Percentiles rank a stretch among this genome's conserved stretches.
phyloP scores from a whole-genome alignment of 345 rosid species.

The Cochlearia excelsa region DNA sequence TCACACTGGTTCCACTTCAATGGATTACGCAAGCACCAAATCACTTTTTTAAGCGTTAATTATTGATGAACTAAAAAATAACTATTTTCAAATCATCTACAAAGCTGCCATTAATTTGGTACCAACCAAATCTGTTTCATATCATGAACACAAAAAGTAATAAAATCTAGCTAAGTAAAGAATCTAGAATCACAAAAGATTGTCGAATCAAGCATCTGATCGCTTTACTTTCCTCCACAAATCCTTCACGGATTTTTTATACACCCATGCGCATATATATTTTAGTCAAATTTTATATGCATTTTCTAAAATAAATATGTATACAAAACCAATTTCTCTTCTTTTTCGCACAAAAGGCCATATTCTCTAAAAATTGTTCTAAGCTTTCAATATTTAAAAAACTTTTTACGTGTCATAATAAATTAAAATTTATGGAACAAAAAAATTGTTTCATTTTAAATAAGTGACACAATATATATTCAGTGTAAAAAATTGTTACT shows the following conservation, averaged over 20 bases:
- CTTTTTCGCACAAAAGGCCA: background rate
- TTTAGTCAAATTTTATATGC: background rate
- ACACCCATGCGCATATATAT: conserved; percentile 13
- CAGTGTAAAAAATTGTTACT: too few species aligned
- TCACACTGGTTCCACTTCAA: too few species aligned
- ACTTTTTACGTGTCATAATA: too few species aligned
- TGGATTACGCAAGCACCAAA: too few species aligned
- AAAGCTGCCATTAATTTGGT: conserved; percentile 13
- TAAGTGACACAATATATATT: too few species aligned
- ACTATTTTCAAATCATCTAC: background rate
- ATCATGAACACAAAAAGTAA: conserved; percentile 26
- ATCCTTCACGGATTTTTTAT: conserved; percentile 30
- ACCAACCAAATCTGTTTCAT: conserved; percentile 32
- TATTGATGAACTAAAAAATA: too few species aligned
- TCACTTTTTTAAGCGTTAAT: too few species aligned
- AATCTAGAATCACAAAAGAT: conserved; percentile 30
- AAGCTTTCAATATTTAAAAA: background rate
- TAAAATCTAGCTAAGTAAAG: conserved; percentile 35
- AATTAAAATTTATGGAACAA: too few species aligned
- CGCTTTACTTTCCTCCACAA: conserved; percentile 30
- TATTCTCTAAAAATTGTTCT: background rate
- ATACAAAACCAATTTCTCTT: conserved; percentile 14
- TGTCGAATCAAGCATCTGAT: conserved; percentile 36
- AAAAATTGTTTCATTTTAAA: too few species aligned
- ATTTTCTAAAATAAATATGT: background rate